A percentile compares a stretch with the other conserved stretches of the same genome.
These are phyloP conservation scores for Selaginella moellendorffii DNA, from an alignment of 75 land plant species.

Conservation along the genomic window DNA sequence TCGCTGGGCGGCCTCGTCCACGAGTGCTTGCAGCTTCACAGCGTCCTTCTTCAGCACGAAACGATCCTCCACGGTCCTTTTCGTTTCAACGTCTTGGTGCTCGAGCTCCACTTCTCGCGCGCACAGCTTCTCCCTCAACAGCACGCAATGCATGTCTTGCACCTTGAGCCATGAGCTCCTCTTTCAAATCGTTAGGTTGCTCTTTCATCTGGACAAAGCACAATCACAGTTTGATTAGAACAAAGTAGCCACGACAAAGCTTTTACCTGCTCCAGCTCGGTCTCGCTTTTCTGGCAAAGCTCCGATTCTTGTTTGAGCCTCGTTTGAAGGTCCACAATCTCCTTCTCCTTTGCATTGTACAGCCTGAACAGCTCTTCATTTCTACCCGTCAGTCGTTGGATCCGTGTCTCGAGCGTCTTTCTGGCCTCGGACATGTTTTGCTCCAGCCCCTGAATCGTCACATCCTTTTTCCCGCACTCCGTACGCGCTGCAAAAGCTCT, in stretches of 20 bases:
- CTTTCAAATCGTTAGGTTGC: not conserved
- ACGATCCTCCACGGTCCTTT: not conserved
- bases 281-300: not conserved
- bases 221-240: not conserved
- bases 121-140: constrained; percentile 6
- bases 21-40: not conserved
- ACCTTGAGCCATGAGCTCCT: constrained; percentile 6
- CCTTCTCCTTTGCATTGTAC: constrained; percentile 7
- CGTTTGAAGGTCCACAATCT: constrained; percentile 4
- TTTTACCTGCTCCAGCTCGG: not conserved
- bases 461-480: constrained; percentile 6
- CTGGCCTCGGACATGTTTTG: not conserved
- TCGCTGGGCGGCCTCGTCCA: not conserved
- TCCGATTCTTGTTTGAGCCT: constrained; percentile 1
- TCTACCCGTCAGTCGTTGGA: constrained; percentile 1
- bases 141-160: constrained; percentile 4
- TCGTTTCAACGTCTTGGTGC: constrained; percentile 1
- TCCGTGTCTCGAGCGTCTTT: not conserved
- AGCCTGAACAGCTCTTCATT: constrained; percentile 8
- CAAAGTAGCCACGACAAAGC: not conserved
- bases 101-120: constrained; percentile 5
- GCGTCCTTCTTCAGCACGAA: not conserved
- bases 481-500: not conserved
- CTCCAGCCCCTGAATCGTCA: not conserved
- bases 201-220: constrained; percentile 1